Conservation (phyloP, 2,329 filamentous ascomycete species). For the Xylariaceae sp. region DNA sequence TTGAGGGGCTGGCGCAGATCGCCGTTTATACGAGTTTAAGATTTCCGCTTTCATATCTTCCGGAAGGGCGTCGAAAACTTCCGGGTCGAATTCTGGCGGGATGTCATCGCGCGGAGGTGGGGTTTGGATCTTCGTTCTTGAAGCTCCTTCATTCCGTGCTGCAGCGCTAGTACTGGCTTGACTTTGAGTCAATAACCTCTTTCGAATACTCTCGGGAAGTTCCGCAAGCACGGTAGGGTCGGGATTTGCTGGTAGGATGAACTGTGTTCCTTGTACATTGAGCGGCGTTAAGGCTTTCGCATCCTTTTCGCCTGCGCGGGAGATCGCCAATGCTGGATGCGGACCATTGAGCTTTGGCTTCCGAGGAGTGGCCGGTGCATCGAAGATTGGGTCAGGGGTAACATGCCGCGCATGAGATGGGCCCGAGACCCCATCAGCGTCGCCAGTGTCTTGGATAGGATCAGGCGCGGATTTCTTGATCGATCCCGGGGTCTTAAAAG, state of each 20-base stretch:
- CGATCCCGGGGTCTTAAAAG: conserved; percentile 38
- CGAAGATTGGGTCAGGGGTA: conserved; percentile 48
- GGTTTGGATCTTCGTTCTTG: conserved; percentile 39
- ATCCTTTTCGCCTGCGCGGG: conserved; percentile 46
- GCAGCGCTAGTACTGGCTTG: conserved; percentile 22
- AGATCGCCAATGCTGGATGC: conserved; percentile 51
- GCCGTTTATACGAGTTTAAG: conserved; percentile 60
- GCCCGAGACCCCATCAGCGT: conserved; percentile 33
- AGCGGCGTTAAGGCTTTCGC: conserved; percentile 59
- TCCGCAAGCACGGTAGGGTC: conserved; percentile 80
- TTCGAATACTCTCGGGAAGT: conserved; percentile 76
- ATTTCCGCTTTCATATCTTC: conserved; percentile 82
- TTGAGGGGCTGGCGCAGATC: conserved; percentile 32
- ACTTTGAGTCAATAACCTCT: conserved; percentile 63
- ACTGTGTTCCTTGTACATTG: conserved; percentile 83
- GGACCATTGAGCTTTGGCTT: conserved; percentile 41
- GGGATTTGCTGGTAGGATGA: conserved; percentile 77
- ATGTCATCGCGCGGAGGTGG: conserved; percentile 35
- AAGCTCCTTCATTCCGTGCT: conserved; percentile 29
- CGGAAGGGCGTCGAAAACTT: conserved; percentile 77
- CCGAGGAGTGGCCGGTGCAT: conserved; percentile 49
- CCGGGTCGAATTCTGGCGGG: conserved; percentile 77
- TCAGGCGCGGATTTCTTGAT: conserved; percentile 35
- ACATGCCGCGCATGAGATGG: conserved; percentile 29
- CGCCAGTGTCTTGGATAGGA: conserved; percentile 47